Conservation (phyloP, 139 green algal genomes). For the Medakamo hakoo region DNA sequence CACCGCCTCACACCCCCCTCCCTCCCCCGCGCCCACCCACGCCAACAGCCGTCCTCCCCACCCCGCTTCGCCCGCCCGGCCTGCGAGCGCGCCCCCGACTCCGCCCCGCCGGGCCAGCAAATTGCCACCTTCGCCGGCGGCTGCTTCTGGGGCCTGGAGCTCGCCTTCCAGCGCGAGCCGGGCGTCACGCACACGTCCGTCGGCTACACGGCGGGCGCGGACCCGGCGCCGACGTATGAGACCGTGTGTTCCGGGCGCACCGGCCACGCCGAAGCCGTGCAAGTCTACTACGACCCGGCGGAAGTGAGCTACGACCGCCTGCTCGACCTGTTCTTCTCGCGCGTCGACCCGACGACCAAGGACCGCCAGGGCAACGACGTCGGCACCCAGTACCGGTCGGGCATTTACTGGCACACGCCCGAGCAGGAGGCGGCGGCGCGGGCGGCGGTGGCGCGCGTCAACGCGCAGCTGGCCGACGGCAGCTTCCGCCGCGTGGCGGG, state of each 20-base stretch:
- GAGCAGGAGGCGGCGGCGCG: conserved; percentile 33
- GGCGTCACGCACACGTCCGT: conserved; percentile 49
- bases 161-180: conserved; percentile 51
- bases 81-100: background rate
- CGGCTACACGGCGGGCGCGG: conserved; percentile 50
- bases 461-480: conserved; percentile 27
- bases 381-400: conserved; percentile 66
- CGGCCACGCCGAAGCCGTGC: conserved; percentile 53
- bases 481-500: conserved; percentile 24
- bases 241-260: conserved; percentile 67
- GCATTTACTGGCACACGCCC: conserved; percentile 60
- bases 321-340: conserved; percentile 54
- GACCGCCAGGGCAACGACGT: conserved; percentile 60
- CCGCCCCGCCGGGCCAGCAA: background rate
- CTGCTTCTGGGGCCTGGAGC: conserved; percentile 38
- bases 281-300: conserved; percentile 54
- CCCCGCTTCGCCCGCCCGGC: background rate
- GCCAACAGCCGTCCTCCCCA: background rate
- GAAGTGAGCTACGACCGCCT: conserved; percentile 43
- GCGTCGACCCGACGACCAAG: conserved; percentile 53
- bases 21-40: too few relatives aligned
- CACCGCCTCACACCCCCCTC: too few relatives aligned
- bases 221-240: conserved; percentile 53
- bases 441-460: conserved; percentile 25
- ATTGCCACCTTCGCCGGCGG: conserved; percentile 27